Evolutionary conservation across 352 stramenopile genomes (phyloP), one percentile per base, ranked within the genome.

Genomic region (Phytopythium chamaehyphon): DNA sequence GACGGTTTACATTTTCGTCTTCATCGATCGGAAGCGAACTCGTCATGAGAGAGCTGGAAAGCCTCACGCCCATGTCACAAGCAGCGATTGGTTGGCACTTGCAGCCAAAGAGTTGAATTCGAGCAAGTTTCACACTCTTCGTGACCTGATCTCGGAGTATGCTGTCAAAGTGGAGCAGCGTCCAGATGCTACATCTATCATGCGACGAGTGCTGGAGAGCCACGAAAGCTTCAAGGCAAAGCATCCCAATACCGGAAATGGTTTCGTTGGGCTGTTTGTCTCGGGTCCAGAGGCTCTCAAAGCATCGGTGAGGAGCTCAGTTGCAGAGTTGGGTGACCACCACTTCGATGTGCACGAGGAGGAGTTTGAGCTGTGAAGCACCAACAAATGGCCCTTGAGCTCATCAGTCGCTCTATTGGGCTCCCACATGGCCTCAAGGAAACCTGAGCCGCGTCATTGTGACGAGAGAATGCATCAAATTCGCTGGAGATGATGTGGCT

Each of bases 271-370:
- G 2, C 39, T 69, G 21, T 64, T 69, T 19, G 40, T 62, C 16
- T 69, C 61, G 16, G 61, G 61, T 0, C 61, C 61, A 5, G 16
- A 59, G 33, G 38, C 46, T 2, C 39, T 69, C 9, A 61, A 69
- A 31, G 11, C 22, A 2, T 22, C 61, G 8, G 46, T 65, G 11
- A 19, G 58, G 3, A n/a, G 26, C 18, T 47, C 57, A 5, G 46
- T 61, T 19, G 61, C 49, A 1, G 51, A 43, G 18, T 52, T 61
- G n/a, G 61, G 56, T 12, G 45, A 24, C 21, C 37, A 40, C n/a
- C n/a, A 61, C 24, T 69, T 69, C 40, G 57, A 62, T 48, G 40
- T 69, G 21, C 43, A 56, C 42, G 48, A 44, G 33, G 61, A 62
- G 38, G 56, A 69, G 50, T 69, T 69, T 39, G 47, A 67, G 47